Percentiles rank a stretch among this genome's conserved stretches.
Evolutionary conservation across 495 filamentous ascomycete genomes (phyloP).

Genomic region (Talaromyces wortmannii): DNA sequence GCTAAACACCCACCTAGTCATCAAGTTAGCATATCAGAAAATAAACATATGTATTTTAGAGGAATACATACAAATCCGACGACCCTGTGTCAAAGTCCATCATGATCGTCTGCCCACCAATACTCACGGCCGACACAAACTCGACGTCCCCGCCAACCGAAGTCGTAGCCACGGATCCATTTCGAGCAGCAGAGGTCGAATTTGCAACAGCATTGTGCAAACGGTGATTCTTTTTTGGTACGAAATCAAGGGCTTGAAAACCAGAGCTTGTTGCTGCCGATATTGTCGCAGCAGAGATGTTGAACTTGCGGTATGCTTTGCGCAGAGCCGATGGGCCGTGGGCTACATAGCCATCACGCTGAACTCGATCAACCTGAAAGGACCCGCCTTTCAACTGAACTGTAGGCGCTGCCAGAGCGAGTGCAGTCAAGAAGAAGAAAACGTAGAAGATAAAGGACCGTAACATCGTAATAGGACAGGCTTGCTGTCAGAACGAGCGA

Average conservation of each 20-base stretch:
- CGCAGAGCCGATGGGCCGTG: conserved; percentile 51
- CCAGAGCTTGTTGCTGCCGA: conserved; percentile 7
- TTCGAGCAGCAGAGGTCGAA: conserved; percentile 11
- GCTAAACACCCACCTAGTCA: conserved; percentile 68
- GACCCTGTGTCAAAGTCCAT: conserved; percentile 83
- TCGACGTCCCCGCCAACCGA: conserved; percentile 58
- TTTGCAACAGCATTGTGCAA: conserved; percentile 10
- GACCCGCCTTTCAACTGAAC: conserved; percentile 24
- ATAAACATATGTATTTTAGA: conserved; percentile 1
- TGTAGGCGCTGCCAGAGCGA: conserved; percentile 28
- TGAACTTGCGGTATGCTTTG: conserved; percentile 59
- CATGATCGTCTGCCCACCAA: conserved; percentile 68
- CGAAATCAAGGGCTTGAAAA: conserved; percentile 27
- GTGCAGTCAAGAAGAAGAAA: not conserved
- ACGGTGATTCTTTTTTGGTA: conserved; percentile 13
- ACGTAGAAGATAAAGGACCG: not conserved
- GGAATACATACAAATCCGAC: conserved; percentile 65
- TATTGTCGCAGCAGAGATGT: conserved; percentile 24
- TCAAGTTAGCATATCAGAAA: not conserved
- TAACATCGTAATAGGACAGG: not conserved
- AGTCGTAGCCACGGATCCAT: conserved; percentile 51
- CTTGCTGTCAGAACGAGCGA: not conserved
- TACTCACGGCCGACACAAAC: conserved; percentile 62
- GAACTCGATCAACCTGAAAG: conserved; percentile 54
- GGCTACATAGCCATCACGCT: conserved; percentile 43